phyloP scores from a whole-genome alignment of 495 filamentous ascomycete species.

The Penicillium desertorum region DNA sequence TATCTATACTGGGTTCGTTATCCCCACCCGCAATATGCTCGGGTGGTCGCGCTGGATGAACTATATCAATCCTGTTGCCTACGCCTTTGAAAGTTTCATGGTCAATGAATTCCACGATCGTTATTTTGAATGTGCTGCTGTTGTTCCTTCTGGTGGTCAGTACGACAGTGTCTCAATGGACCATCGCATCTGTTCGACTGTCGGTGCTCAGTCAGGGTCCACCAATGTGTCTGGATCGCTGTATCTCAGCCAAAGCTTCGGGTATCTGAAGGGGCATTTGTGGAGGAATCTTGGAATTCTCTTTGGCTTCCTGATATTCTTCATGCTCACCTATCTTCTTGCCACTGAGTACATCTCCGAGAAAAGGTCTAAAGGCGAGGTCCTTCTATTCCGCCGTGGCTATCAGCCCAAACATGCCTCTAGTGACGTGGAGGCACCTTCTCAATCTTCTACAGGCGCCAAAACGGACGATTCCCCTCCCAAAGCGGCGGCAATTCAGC shows the following conservation, averaged over 20 bases:
- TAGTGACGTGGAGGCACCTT: constrained; percentile 37
- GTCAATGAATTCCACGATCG: constrained; percentile 59
- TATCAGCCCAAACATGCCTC: constrained; percentile 25
- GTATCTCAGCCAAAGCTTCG: constrained; percentile 52
- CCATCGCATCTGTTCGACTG: constrained; percentile 43
- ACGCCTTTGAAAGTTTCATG: constrained; percentile 41
- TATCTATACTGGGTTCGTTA: constrained; percentile 44
- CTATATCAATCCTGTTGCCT: constrained; percentile 43
- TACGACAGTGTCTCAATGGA: constrained; percentile 39
- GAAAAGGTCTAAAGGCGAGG: constrained; percentile 36
- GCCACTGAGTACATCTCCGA: constrained; percentile 39
- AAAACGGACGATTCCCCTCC: constrained; percentile 51
- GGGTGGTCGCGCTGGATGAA: constrained; percentile 47
- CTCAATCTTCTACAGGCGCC: constrained; percentile 14
- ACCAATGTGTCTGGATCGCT: constrained; percentile 46
- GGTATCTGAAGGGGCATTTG: constrained; percentile 53
- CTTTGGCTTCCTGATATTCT: constrained; percentile 57
- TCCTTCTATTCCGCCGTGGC: constrained; percentile 38
- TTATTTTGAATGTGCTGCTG: constrained; percentile 41
- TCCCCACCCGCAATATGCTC: constrained; percentile 45
- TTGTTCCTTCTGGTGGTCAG: constrained; percentile 30
- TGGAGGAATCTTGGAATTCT: constrained; percentile 68
- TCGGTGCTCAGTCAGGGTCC: constrained; percentile 52
- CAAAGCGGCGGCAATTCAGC: constrained; percentile 39
- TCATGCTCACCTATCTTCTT: constrained; percentile 44